Evolutionary conservation across 2,329 filamentous ascomycete genomes (phyloP).

Genomic region (Fusarium chaquense): DNA sequence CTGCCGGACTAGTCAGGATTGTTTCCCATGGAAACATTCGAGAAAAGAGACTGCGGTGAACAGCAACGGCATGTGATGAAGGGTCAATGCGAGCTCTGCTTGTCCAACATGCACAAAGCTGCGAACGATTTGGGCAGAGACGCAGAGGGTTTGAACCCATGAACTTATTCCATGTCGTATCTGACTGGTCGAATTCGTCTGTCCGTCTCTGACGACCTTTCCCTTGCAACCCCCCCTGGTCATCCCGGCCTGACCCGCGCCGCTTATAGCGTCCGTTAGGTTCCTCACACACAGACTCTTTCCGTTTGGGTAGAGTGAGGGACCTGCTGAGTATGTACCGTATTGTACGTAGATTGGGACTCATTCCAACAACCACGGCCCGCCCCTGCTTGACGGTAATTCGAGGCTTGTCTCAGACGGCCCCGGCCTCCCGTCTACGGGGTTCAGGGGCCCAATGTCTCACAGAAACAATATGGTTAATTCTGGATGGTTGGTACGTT

Average conservation of each 20-base stretch:
- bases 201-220: constrained; percentile 16
- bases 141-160: constrained; percentile 14
- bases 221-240: constrained; percentile 29
- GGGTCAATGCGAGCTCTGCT: constrained; percentile 24
- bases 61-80: constrained; percentile 27
- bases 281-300: constrained; percentile 19
- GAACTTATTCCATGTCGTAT: constrained; percentile 28
- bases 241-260: constrained; percentile 30
- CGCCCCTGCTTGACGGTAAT: constrained; percentile 27
- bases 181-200: constrained; percentile 31
- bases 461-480: constrained; percentile 9
- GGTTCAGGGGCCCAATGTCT: constrained; percentile 30
- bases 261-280: constrained; percentile 32
- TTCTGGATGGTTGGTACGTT: constrained; percentile 22
- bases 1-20: constrained; percentile 28
- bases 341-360: constrained; percentile 7
- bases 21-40: constrained; percentile 31
- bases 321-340: neutral
- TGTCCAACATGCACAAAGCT: constrained; percentile 25
- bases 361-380: constrained; percentile 13
- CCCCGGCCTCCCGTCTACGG: constrained; percentile 36
- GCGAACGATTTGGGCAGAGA: constrained; percentile 13
- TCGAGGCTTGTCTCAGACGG: constrained; percentile 33
- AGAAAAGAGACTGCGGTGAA: constrained; percentile 36
- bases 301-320: constrained; percentile 1